Evolutionary conservation across 176 grass and related monocot genomes (phyloP), one percentile per base, ranked within the genome.

Genomic region (Rhynchospora tenuis): DNA sequence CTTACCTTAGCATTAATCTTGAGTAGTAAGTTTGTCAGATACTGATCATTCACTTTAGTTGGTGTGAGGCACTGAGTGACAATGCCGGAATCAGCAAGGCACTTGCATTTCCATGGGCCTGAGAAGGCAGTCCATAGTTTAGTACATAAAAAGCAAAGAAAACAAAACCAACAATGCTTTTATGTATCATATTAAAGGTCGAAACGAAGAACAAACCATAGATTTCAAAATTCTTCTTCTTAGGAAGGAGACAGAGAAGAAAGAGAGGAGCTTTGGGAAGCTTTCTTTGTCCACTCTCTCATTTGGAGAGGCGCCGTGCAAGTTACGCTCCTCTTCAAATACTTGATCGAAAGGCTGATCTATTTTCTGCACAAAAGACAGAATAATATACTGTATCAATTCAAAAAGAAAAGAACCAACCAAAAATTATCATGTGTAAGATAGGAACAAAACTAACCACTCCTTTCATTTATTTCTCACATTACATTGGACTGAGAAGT

Each of bases 21-120:
- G 6, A 98, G 59, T 0, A 98, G 64, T 9, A 98, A 83, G 72
- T 99, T 99, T 1, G 93, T 99, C 27, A 33, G 31, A 33, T 33
- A 33, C 31, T 33, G 31, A 33, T 33, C 31, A 33, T 33, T 33
- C 31, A 33, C 31, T 33, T 3, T 95, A 4, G 58, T 90, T n/a
- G 96, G 96, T 5, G 96, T 93, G 14, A 99, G 89, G 69, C 96
- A 95, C 46, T 99, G 96, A 19, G 96, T 95, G 12, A 95, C 86
- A 73, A 99, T 99, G 31, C 96, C 96, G 79, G 95, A 95, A 6
- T 95, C 93, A 52, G 93, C 65, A 24, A 99, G 93, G 50, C 93
- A 99, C 81, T 95, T 95, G 14, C 87, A 71, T 83, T 99, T 99
- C 93, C 96, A 99, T 19, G 96, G 93, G 9, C 93, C 89, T 99